These are phyloP conservation scores for Acer saccharum DNA, from an alignment of 345 rosid genomes.

Conservation along the genomic window DNA sequence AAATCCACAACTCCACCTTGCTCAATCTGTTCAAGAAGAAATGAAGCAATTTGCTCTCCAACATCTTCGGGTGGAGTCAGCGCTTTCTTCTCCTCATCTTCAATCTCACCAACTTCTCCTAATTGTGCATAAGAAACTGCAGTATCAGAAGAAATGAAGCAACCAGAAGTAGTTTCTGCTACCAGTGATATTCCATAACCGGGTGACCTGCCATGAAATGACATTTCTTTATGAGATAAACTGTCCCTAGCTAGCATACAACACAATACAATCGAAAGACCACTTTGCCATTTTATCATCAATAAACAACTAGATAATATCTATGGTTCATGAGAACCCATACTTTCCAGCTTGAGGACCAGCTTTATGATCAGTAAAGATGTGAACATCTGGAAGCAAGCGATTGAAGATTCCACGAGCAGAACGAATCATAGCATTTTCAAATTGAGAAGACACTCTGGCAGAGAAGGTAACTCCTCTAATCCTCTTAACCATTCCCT, in stretches of 20 bases:
- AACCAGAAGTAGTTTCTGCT: slow-evolving; percentile 87
- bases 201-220: slow-evolving; percentile 63
- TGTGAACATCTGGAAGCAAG: slow-evolving; percentile 89
- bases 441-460: slow-evolving; percentile 71
- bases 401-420: slow-evolving; percentile 89
- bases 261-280: neutral
- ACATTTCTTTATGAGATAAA: slow-evolving; percentile 14
- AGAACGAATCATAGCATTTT: slow-evolving; percentile 69
- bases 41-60: slow-evolving; percentile 71
- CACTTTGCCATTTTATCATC: neutral
- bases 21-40: slow-evolving; percentile 84
- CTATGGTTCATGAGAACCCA: slow-evolving; percentile 16
- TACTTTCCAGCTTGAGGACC: slow-evolving; percentile 92
- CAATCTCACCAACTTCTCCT: slow-evolving; percentile 53
- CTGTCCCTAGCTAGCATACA: neutral
- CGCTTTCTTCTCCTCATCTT: slow-evolving; percentile 55
- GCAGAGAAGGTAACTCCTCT: slow-evolving; percentile 83
- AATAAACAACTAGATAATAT: neutral
- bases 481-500: slow-evolving; percentile 91
- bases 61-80: slow-evolving; percentile 68
- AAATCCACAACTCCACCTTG: slow-evolving; percentile 97
- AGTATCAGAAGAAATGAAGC: slow-evolving; percentile 77
- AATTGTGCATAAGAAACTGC: slow-evolving; percentile 50
- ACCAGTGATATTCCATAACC: slow-evolving; percentile 91
- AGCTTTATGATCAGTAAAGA: slow-evolving; percentile 64